Conservation (phyloP, 805 yeast species). For the Peterozyma toletana region DNA sequence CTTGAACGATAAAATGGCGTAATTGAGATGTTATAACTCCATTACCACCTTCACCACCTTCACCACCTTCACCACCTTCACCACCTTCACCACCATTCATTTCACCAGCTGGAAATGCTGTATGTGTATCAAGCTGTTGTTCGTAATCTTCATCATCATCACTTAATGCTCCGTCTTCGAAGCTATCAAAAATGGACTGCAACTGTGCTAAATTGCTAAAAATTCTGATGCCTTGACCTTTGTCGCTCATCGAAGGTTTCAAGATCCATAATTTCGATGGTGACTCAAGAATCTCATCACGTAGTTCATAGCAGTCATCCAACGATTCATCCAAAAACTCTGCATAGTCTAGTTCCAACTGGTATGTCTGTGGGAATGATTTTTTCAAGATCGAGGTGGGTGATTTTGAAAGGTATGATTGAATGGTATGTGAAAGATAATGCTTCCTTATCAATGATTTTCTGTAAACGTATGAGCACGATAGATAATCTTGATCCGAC, state of each 20-base stretch:
- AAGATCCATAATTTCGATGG: slow-evolving; percentile 65
- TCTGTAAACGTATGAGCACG: slow-evolving; percentile 80
- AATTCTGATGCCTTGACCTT: slow-evolving; percentile 90
- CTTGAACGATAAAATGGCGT: slow-evolving; percentile 87
- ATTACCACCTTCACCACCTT: slow-evolving; percentile 25
- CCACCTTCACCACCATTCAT: slow-evolving; percentile 15
- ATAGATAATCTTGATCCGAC: slow-evolving; percentile 42
- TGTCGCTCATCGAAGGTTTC: slow-evolving; percentile 95
- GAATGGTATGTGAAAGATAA: slow-evolving; percentile 79
- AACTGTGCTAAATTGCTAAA: slow-evolving; percentile 74
- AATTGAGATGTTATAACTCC: slow-evolving; percentile 81
- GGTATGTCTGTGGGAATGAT: slow-evolving; percentile 70
- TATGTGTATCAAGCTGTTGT: slow-evolving; percentile 21
- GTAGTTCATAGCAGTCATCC: slow-evolving; percentile 85
- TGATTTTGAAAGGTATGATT: slow-evolving; percentile 63
- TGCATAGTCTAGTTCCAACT: slow-evolving; percentile 88
- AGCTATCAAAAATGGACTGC: slow-evolving; percentile 76
- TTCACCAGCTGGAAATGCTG: not conserved
- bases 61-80: slow-evolving; percentile 32
- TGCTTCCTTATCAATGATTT: slow-evolving; percentile 91
- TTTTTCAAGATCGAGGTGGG: slow-evolving; percentile 53
- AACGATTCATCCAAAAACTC: slow-evolving; percentile 91
- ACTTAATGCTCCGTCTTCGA: slow-evolving; percentile 66
- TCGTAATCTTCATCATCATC: slow-evolving; percentile 49
- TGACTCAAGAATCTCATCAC: slow-evolving; percentile 65